A percentile compares a stretch with the other conserved stretches of the same genome.
phyloP scores from a whole-genome alignment of 257 asterid genomes.

The Capsicum pubescens region DNA sequence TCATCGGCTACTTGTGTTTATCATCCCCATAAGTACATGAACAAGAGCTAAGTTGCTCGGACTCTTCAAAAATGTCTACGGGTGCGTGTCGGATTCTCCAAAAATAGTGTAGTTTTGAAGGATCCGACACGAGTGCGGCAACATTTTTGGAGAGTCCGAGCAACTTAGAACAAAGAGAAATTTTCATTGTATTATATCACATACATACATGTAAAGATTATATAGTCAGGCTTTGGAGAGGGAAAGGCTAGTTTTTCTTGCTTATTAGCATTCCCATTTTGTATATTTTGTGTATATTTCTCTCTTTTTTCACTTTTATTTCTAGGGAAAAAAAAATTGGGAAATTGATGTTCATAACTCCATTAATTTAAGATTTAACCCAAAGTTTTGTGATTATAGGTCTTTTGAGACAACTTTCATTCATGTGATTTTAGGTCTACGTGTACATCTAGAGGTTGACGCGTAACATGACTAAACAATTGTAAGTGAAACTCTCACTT shows the following conservation, averaged over 20 bases:
- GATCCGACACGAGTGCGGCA: too few relatives aligned
- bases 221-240: conserved; percentile 36
- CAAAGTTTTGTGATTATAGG: too few relatives aligned
- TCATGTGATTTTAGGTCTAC: too few relatives aligned
- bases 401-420: too few relatives aligned
- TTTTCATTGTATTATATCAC: background rate
- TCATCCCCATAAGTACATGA: background rate
- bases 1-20: background rate
- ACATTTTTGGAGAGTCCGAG: too few relatives aligned
- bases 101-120: too few relatives aligned
- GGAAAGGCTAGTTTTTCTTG: conserved; percentile 25
- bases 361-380: background rate
- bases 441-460: too few relatives aligned
- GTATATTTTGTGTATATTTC: background rate
- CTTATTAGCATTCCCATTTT: background rate
- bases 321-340: accelerated
- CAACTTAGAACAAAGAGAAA: background rate
- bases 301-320: background rate
- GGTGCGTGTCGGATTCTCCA: too few relatives aligned
- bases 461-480: too few relatives aligned
- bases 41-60: background rate
- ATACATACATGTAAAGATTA: conserved; percentile 39
- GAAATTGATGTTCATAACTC: background rate
- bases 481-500: too few relatives aligned
- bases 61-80: too few relatives aligned